These are phyloP conservation scores for Boletus pseudo-olivaceus DNA, from an alignment of 768 basidiomycete species.

Conservation along the genomic window DNA sequence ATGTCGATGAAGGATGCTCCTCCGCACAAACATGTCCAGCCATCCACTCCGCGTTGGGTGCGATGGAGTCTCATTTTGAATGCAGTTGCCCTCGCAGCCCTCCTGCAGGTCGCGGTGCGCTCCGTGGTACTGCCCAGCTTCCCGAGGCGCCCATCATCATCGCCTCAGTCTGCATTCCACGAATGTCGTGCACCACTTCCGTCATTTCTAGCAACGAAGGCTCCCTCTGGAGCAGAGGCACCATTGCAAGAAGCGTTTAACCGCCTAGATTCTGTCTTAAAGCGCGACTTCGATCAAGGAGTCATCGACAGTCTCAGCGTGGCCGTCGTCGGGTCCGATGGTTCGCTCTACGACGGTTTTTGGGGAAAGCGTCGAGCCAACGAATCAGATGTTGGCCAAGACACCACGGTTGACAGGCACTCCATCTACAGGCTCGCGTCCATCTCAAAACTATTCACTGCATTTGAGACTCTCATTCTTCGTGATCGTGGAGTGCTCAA, in stretches of 20 bases:
- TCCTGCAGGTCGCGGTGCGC: constrained; percentile 6
- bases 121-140: background rate
- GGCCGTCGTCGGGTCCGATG: constrained; percentile 45
- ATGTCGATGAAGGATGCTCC: background rate
- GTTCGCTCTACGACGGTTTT: constrained; percentile 43
- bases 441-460: constrained; percentile 49
- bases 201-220: constrained; percentile 8
- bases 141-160: background rate
- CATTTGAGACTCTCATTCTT: constrained; percentile 46
- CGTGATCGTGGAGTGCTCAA: constrained; percentile 42
- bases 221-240: constrained; percentile 13
- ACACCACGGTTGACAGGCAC: constrained; percentile 34
- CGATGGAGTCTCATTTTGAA: constrained; percentile 19
- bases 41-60: constrained; percentile 8
- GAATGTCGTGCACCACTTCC: constrained; percentile 19
- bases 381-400: constrained; percentile 29
- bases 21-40: background rate
- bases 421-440: constrained; percentile 52
- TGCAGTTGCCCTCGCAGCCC: constrained; percentile 3
- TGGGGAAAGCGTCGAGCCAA: constrained; percentile 45
- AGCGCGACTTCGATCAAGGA: constrained; percentile 21
- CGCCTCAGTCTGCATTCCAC: background rate
- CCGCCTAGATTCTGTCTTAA: constrained; percentile 7
- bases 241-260: constrained; percentile 6
- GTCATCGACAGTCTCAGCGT: constrained; percentile 50